Evolutionary conservation across 2,329 filamentous ascomycete genomes (phyloP).

Genomic region (Fusarium euwallaceae): DNA sequence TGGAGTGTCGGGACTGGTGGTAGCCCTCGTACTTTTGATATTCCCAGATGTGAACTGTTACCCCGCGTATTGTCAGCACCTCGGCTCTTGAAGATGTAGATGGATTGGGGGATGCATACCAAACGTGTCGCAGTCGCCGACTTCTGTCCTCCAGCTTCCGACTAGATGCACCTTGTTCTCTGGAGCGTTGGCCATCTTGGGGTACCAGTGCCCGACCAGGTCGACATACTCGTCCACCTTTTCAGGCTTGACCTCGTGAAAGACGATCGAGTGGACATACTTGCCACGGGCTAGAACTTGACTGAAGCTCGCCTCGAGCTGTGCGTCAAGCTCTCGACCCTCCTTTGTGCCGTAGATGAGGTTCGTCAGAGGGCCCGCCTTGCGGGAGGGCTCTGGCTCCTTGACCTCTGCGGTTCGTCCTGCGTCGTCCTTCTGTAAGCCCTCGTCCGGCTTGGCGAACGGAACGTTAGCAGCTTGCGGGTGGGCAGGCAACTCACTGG

Average conservation of each 20-base stretch:
- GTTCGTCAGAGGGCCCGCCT: conserved; percentile 80
- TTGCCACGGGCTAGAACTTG: conserved; percentile 96
- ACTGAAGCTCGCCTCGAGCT: conserved; percentile 96
- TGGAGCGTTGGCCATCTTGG: conserved; percentile 83
- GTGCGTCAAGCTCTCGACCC: conserved; percentile 91
- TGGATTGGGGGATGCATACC: conserved; percentile 65
- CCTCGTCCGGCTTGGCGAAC: conserved; percentile 56
- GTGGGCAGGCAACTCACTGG: conserved; percentile 74
- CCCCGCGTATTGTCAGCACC: conserved; percentile 27
- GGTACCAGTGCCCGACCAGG: conserved; percentile 92
- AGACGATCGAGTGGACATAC: conserved; percentile 97
- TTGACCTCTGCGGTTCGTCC: conserved; percentile 66
- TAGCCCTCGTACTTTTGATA: conserved; percentile 98
- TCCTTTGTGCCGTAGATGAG: conserved; percentile 98
- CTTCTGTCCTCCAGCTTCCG: conserved; percentile 97
- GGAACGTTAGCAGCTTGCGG: conserved; percentile 58
- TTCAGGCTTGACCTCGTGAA: conserved; percentile 95
- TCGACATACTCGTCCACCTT: conserved; percentile 95
- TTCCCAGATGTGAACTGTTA: conserved; percentile 96
- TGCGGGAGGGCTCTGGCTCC: conserved; percentile 71
- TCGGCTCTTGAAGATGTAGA: not conserved
- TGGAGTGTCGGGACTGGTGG: conserved; percentile 89
- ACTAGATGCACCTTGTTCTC: conserved; percentile 97
- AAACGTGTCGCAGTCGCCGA: conserved; percentile 97
- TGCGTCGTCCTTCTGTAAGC: conserved; percentile 54